Base-by-base conservation (phyloP, 768 basidiomycete species). In the Lactarius deliciosus region DNA sequence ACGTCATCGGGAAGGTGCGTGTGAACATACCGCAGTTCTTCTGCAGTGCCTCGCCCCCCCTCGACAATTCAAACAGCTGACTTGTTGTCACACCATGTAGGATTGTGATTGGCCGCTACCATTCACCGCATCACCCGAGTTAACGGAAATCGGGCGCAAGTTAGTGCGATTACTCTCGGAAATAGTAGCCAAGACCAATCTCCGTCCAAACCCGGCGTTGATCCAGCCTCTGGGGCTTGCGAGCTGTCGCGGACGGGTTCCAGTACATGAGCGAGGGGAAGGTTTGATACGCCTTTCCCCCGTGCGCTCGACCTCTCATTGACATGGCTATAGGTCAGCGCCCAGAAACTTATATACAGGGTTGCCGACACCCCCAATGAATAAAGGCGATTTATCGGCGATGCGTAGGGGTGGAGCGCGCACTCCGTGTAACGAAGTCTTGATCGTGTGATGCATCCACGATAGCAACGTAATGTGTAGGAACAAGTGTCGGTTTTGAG, bases 191-290 rank as follows among this genome's bases (percentile, higher is more conserved):
- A 53, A 41, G 28, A 36, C 32, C 43, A 59, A 65, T 32, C 18
- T 70, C 25, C 65, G 65, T n/a, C 61, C 70, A 36, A 63, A 62
- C 47, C 64, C 64, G 25, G 20, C 60, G 25, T 20, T 64, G 20
- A 20, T 70, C 36, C 41, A 34, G 16, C 68, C 68, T 1, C 45
- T 32, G n/a, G 70, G 68, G 43, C 65, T 70, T 7, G 70, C 70
- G 25, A 64, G 58, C 13, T n/a, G 64, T 66, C 15, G 53, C 38
- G 20, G 54, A 66, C 0, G 64, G 68, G 30, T 64, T 69, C 61
- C 61, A 69, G 28, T 66, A 63, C 18, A 69, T 70, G 70, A 36
- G n/a, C 16, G 68, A 64, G n/a, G 68, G 68, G 25, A 66, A 64
- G 58, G 68, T 69, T 50, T 13, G 60, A 16, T n/a, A 15, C 36